Percentiles rank a stretch among this genome's conserved stretches.
These are phyloP conservation scores for Paraphaeosphaeria sporulosa DNA, from an alignment of 2,329 filamentous ascomycete genomes.

Conservation along the genomic window DNA sequence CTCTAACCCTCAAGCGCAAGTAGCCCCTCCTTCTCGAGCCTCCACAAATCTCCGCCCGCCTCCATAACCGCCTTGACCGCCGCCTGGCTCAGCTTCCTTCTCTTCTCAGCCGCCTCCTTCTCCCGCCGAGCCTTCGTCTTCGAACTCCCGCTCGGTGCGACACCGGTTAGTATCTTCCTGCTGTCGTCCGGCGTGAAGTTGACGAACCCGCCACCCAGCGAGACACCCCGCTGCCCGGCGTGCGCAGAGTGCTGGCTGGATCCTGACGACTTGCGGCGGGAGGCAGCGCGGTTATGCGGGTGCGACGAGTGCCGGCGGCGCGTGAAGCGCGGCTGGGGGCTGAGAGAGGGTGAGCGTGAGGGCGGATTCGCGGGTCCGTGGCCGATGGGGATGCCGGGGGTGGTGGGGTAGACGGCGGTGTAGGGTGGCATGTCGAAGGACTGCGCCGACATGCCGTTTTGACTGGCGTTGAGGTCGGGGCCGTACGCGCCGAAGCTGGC, in stretches of 20 bases:
- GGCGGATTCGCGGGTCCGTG: conserved; percentile 19
- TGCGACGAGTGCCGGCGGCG: conserved; percentile 31
- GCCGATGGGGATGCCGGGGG: conserved; percentile 28
- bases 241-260: conserved; percentile 45
- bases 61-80: conserved; percentile 73
- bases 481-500: conserved; percentile 30
- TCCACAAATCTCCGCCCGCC: conserved; percentile 70
- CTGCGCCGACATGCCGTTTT: conserved; percentile 19
- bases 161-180: conserved; percentile 80
- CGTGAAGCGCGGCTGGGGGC: conserved; percentile 36
- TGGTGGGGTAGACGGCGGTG: conserved; percentile 26
- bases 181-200: conserved; percentile 89
- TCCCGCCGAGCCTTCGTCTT: conserved; percentile 96
- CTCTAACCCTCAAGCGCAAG: conserved; percentile 30
- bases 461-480: conserved; percentile 16
- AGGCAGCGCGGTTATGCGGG: conserved; percentile 14
- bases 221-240: conserved; percentile 35
- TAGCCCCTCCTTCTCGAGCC: conserved; percentile 53
- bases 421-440: conserved; percentile 28
- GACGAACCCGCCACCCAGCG: conserved; percentile 72
- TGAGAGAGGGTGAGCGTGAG: conserved; percentile 35
- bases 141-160: conserved; percentile 87
- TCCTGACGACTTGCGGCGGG: conserved; percentile 32
- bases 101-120: conserved; percentile 82
- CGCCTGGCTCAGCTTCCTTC: conserved; percentile 71